Percentiles rank a stretch among this genome's conserved stretches.
These are phyloP conservation scores for Lactarius indigo DNA, from an alignment of 768 basidiomycete genomes.

Conservation along the genomic window DNA sequence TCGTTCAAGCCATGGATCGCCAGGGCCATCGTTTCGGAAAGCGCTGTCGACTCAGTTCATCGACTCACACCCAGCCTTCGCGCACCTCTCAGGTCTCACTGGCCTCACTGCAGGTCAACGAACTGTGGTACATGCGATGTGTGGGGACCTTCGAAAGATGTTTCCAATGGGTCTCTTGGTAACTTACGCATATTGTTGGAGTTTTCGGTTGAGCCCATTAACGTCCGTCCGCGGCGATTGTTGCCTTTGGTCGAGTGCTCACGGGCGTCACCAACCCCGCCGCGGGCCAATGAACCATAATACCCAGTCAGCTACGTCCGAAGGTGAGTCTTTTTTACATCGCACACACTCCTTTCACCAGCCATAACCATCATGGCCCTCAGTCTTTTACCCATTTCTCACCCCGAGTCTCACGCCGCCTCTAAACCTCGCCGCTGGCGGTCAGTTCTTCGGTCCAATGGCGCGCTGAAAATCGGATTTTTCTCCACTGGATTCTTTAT, in stretches of 20 bases:
- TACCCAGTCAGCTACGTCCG: not conserved
- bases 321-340: not conserved
- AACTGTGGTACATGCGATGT: too few species aligned
- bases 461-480: not conserved
- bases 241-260: not conserved
- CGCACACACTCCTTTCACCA: not conserved
- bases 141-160: too few species aligned
- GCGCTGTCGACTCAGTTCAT: too few species aligned
- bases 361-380: not conserved
- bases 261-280: not conserved
- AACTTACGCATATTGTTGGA: too few species aligned
- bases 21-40: too few species aligned
- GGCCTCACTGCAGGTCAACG: too few species aligned
- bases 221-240: too few species aligned
- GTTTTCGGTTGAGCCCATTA: too few species aligned
- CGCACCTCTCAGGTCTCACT: too few species aligned
- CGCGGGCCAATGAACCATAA: not conserved
- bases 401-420: not conserved
- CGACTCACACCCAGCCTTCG: too few species aligned
- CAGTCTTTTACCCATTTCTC: not conserved
- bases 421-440: slow-evolving; percentile 6
- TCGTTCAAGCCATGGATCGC: too few species aligned
- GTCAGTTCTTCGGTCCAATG: not conserved
- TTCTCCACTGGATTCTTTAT: slow-evolving; percentile 12
- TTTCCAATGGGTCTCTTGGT: too few species aligned